phyloP scores from a whole-genome alignment of 2,329 filamentous ascomycete species.

The Aspergillus caelatus region DNA sequence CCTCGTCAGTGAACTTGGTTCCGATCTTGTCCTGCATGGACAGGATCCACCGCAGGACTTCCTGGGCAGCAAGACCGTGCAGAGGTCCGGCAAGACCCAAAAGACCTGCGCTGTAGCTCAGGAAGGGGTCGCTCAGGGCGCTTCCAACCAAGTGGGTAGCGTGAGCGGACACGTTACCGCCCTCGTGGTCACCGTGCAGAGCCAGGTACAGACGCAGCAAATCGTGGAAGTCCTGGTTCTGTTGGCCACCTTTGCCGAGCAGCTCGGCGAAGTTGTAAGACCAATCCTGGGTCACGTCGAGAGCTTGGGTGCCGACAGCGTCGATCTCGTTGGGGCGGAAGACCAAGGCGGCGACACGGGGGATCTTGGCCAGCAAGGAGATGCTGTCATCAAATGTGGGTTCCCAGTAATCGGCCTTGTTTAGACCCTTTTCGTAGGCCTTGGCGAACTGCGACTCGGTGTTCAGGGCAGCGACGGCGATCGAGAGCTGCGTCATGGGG shows the following conservation, averaged over 20 bases:
- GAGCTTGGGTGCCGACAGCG: constrained; percentile 71
- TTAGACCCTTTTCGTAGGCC: constrained; percentile 85
- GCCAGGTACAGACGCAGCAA: constrained; percentile 91
- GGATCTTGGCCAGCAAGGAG: constrained; percentile 90
- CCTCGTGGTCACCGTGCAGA: constrained; percentile 96
- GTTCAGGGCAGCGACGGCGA: constrained; percentile 93
- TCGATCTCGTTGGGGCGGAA: constrained; percentile 83
- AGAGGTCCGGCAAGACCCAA: constrained; percentile 94
- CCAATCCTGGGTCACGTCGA: constrained; percentile 91
- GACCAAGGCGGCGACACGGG: constrained; percentile 94
- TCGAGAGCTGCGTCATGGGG: constrained; percentile 97
- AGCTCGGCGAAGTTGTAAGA: constrained; percentile 98
- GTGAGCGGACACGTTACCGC: constrained; percentile 95
- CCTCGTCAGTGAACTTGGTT: constrained; percentile 72
- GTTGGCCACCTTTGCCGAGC: constrained; percentile 83
- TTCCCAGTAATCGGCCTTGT: constrained; percentile 99
- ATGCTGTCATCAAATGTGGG: constrained; percentile 96
- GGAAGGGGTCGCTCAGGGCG: constrained; percentile 90
- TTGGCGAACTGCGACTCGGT: constrained; percentile 93
- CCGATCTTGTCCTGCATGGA: constrained; percentile 93
- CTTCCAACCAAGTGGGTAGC: constrained; percentile 93
- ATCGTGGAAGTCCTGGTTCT: constrained; percentile 79
- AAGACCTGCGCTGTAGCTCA: constrained; percentile 93
- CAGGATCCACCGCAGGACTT: constrained; percentile 94
- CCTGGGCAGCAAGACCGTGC: constrained; percentile 91